These are phyloP conservation scores for Persicaria tinctoria DNA, from an alignment of 148 eudicot genomes.

Conservation along the genomic window DNA sequence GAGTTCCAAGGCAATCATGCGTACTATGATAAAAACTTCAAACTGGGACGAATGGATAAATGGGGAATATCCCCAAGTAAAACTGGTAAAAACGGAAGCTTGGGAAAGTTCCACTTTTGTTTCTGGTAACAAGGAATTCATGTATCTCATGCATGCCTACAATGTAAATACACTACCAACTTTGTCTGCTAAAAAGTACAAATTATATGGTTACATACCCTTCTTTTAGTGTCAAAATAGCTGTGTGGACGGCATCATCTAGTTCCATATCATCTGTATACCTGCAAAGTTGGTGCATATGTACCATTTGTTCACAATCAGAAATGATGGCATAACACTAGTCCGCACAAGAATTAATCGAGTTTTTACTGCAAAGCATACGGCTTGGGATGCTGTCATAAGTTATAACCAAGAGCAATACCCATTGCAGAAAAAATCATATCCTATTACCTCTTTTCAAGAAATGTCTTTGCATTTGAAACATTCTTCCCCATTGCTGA, in stretches of 20 bases:
- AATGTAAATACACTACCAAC: background rate
- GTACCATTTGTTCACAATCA: background rate
- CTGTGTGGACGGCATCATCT: constrained; percentile 98
- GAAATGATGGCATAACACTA: background rate
- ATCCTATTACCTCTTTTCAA: constrained; percentile 72
- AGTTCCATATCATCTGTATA: constrained; percentile 99
- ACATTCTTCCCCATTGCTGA: constrained; percentile 99
- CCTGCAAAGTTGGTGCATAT: constrained; percentile 34
- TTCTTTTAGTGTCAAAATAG: constrained; percentile 93
- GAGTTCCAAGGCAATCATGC: background rate
- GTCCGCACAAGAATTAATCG: too few relatives aligned
- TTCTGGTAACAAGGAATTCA: background rate
- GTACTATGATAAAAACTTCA: background rate
- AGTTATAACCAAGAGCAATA: background rate
- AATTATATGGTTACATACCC: constrained; percentile 44
- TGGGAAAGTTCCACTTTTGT: too few relatives aligned
- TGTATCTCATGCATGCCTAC: background rate
- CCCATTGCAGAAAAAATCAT: background rate
- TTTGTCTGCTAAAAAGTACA: background rate
- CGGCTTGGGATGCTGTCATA: background rate
- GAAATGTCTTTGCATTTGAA: constrained; percentile 96
- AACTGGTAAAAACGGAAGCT: too few relatives aligned
- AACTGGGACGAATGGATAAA: too few relatives aligned
- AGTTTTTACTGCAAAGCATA: too few relatives aligned
- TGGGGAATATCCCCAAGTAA: too few relatives aligned